A percentile compares a stretch with the other conserved stretches of the same genome.
phyloP scores from a whole-genome alignment of 2,329 filamentous ascomycete genomes.

The Penicillium hordei region DNA sequence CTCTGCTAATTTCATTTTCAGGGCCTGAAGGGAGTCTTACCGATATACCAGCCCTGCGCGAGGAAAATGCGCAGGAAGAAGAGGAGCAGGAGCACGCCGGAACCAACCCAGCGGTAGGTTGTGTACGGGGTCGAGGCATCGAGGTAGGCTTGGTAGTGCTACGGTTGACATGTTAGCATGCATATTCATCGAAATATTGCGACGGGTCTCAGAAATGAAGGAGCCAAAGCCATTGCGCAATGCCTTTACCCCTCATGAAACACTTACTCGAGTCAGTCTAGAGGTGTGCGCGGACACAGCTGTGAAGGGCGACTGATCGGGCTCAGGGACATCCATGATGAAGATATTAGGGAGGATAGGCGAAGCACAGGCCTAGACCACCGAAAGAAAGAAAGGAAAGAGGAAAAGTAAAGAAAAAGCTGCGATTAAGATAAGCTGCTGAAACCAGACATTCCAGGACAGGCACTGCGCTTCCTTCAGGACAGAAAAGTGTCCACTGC shows the following conservation, averaged over 20 bases:
- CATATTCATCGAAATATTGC: background rate
- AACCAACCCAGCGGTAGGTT: constrained; percentile 85
- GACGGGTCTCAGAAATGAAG: constrained; percentile 1
- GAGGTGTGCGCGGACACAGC: constrained; percentile 81
- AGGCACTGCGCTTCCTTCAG: constrained; percentile 18
- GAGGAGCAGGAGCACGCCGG: constrained; percentile 69
- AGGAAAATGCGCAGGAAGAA: constrained; percentile 90
- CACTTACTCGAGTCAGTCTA: constrained; percentile 44
- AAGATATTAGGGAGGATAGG: constrained; percentile 6
- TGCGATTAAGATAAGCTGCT: constrained; percentile 13
- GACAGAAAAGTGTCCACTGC: constrained; percentile 39
- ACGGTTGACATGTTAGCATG: constrained; percentile 21
- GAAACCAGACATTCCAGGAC: constrained; percentile 18
- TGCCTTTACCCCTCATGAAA: constrained; percentile 10
- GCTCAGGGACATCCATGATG: constrained; percentile 80
- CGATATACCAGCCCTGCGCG: constrained; percentile 98
- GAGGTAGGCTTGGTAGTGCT: constrained; percentile 93
- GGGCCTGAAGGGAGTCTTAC: constrained; percentile 51
- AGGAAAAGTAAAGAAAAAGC: constrained; percentile 10
- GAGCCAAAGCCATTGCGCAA: constrained; percentile 7
- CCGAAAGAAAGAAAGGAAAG: constrained; percentile 8
- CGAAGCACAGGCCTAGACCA: background rate
- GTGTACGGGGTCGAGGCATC: constrained; percentile 91
- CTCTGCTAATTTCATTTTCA: background rate
- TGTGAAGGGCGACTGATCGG: constrained; percentile 87